Base-by-base conservation (phyloP, 75 land plant species). In the Gnetum montanum region DNA sequence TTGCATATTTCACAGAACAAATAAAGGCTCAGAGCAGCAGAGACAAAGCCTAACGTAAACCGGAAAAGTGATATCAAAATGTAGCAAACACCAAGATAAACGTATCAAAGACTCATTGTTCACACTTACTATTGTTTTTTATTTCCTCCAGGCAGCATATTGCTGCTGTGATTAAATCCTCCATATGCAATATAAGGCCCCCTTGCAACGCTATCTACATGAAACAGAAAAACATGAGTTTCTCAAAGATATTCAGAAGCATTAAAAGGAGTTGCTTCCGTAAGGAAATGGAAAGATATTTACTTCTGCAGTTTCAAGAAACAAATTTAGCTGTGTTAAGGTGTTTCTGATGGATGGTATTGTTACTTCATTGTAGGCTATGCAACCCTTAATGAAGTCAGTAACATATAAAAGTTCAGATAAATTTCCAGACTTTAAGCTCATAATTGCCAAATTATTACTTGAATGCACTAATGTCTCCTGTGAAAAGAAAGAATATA, bases 241-340 rank as follows among this genome's bases (percentile, higher is more conserved):
- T 30, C 28, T 6, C 18, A 16, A 47, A 47, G 33, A 37, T 1
- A 10, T 37, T n/a, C n/a, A n/a, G n/a, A n/a, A n/a, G n/a, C 4
- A 15, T 37, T 37, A 10, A 37, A 37, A 37, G 13, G 8, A 37
- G 40, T 15, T 37, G 1, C 13, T 37, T 3, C 40, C 40, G 13
- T 1, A 37, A 37, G 13, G 11, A 18, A 8, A 28, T 16, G 22
- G 3, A 11, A 20, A 18, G 31, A 31, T 33, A 3, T 36, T 33
- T 57, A 88, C 94, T 89, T 88, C 89, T 4, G 88, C 85, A 49
- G 89, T 75, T 62, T 77, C 85, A 36, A 88, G 70, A 47, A 74
- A 84, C 7, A 84, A 71, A 64, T 81, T 58, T 44, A 81, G 34
- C 37, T 78, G 82, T 34, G 24, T 62, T n/a, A 61, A 20, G 28